Conservation (phyloP, 2,329 filamentous ascomycete species). For the Parastagonospora avenae region DNA sequence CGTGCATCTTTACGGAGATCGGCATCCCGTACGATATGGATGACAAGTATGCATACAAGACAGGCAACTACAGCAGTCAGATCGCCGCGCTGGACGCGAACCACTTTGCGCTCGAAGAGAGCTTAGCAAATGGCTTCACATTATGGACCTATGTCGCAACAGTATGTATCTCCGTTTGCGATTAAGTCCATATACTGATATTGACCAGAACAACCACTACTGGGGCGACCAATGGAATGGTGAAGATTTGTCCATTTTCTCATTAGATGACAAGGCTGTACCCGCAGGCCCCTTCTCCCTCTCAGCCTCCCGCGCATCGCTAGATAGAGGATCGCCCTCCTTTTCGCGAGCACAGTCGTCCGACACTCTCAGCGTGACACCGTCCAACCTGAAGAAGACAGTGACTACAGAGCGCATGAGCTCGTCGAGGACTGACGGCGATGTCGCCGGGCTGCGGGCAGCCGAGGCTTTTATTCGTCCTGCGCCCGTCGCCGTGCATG, state of each 20-base stretch:
- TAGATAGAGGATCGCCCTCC: slow-evolving; percentile 56
- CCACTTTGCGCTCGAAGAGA: slow-evolving; percentile 87
- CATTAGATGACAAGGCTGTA: slow-evolving; percentile 74
- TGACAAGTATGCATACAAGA: slow-evolving; percentile 91
- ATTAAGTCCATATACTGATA: slow-evolving; percentile 17
- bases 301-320: slow-evolving; percentile 57
- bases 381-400: slow-evolving; percentile 74
- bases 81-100: slow-evolving; percentile 94
- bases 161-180: slow-evolving; percentile 51
- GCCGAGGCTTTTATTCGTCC: slow-evolving; percentile 93
- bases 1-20: slow-evolving; percentile 90
- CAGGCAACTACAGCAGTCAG: slow-evolving; percentile 92
- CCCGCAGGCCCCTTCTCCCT: slow-evolving; percentile 57
- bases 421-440: slow-evolving; percentile 27
- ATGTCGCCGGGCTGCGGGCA: slow-evolving; percentile 72
- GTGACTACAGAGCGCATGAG: slow-evolving; percentile 63
- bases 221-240: slow-evolving; percentile 97
- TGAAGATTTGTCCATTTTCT: slow-evolving; percentile 92
- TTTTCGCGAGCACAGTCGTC: slow-evolving; percentile 60
- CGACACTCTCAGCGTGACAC: slow-evolving; percentile 64
- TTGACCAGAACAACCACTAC: slow-evolving; percentile 75
- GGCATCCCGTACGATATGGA: slow-evolving; percentile 99
- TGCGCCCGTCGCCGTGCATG: slow-evolving; percentile 75
- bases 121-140: slow-evolving; percentile 81
- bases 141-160: slow-evolving; percentile 84